Conservation (phyloP, 2,329 filamentous ascomycete genomes). For the Berkeleyomyces rouxiae region DNA sequence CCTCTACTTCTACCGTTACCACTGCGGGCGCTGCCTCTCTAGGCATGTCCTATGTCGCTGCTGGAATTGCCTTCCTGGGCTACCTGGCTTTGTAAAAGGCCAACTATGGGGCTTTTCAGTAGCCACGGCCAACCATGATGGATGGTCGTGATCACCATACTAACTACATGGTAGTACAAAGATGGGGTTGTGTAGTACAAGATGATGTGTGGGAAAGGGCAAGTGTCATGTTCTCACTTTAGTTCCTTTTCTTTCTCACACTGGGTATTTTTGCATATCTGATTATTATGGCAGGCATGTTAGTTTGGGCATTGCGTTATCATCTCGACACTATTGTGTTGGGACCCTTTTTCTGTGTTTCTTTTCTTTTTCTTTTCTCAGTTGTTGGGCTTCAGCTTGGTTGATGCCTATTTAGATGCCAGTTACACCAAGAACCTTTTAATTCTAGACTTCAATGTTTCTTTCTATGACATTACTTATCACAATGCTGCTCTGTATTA, state of each 20-base stretch:
- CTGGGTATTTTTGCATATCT: background rate
- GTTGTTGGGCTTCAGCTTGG: background rate
- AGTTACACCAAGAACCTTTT: background rate
- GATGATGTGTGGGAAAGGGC: background rate
- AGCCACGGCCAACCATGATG: background rate
- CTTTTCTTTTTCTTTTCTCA: background rate
- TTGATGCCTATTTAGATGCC: background rate
- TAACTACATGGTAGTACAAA: background rate
- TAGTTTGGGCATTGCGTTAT: background rate
- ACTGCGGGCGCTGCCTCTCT: slow-evolving; percentile 2
- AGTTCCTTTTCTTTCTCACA: background rate
- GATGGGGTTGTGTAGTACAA: background rate
- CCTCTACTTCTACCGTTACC: background rate
- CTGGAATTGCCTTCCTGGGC: slow-evolving; percentile 9
- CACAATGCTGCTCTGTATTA: too few species aligned
- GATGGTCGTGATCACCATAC: background rate
- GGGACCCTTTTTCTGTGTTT: slow-evolving; percentile 1
- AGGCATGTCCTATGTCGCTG: slow-evolving; percentile 6
- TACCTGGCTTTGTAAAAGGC: slow-evolving; percentile 10
- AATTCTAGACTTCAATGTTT: background rate
- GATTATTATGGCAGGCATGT: background rate
- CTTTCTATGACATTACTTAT: too few species aligned
- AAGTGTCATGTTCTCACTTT: background rate
- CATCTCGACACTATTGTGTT: background rate
- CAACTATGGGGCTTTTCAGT: background rate